phyloP scores from a whole-genome alignment of 2,329 filamentous ascomycete species.

The Alternaria sp. region DNA sequence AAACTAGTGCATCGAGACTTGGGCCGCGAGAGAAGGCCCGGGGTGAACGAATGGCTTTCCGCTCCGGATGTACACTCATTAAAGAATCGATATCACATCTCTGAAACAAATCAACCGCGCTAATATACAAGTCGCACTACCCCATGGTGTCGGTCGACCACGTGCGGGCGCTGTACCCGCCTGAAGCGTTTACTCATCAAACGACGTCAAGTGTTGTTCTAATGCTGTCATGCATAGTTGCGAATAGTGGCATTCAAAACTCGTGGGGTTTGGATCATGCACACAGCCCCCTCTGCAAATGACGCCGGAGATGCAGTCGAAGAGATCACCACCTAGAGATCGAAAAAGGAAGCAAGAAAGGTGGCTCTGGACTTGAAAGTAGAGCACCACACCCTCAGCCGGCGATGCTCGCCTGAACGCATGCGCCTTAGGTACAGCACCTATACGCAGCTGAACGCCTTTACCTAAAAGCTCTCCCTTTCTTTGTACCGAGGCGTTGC shows the following conservation, averaged over 20 bases:
- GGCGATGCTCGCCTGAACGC: neutral
- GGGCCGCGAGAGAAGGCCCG: neutral
- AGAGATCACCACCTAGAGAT: neutral
- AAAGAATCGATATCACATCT: neutral
- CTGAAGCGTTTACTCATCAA: neutral
- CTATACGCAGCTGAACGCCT: neutral
- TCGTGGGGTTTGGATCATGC: neutral
- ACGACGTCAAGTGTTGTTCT: neutral
- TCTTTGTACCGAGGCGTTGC: neutral
- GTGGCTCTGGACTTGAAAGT: neutral
- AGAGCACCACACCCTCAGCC: neutral
- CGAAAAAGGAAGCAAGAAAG: neutral
- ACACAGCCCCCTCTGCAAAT: neutral
- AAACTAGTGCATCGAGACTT: neutral
- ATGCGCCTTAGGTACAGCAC: neutral
- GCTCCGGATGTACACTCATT: neutral
- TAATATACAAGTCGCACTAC: neutral
- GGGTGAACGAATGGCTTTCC: neutral
- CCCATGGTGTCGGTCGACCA: neutral
- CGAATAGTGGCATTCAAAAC: neutral
- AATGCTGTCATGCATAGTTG: neutral
- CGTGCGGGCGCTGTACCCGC: neutral
- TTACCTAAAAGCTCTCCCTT: neutral
- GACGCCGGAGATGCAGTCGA: neutral
- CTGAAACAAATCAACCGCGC: neutral